Evolutionary conservation across 2,329 filamentous ascomycete genomes (phyloP), one percentile per base, ranked within the genome.

Genomic region (Corinectria fuckeliana): DNA sequence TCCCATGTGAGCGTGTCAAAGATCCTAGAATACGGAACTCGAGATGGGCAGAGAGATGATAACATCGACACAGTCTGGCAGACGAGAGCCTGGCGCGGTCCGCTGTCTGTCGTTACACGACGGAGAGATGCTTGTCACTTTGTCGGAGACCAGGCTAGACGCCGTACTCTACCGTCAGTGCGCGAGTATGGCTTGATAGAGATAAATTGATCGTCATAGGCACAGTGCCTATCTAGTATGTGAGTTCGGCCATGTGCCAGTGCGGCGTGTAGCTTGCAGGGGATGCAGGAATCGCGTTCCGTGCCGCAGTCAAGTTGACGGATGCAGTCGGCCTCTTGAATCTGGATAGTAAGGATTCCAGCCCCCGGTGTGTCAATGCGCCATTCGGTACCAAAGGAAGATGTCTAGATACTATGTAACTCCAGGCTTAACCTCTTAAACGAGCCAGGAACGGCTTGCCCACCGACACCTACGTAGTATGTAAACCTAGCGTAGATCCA

Each of bases 401-500:
- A 36, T 34, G 8, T 36, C 32, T 36, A 7, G 3, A 7, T 6
- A 32, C 32, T 36, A 7, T 10, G 7, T 6, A 32, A n/a, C 13
- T 32, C 6, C 13, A 32, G 30, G 30, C 30, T 13, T 13, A 32
- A n/a, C n/a, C n/a, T n/a, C n/a, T n/a, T 16, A 36, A 7, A 36
- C 32, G n/a, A 36, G 32, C 32, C 32, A 36, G 32, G 42, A 49
- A 55, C 45, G 34, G 34, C 26, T 44, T 38, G 36, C 25, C 28
- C 30, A 32, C 38, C 32, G 49, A 34, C 16, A 25, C 42, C 48
- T 20, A n/a, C n/a, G n/a, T n/a, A n/a, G n/a, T n/a, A n/a, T n/a
- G n/a, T n/a, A 52, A 39, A 50, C 55, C 48, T 23, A 48, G 55
- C 48, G 55, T 38, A 51, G 55, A 58, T 58, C 55, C 55, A 58